Conservation (phyloP, 2,329 filamentous ascomycete genomes). For the Trichophyton benhamiae region DNA sequence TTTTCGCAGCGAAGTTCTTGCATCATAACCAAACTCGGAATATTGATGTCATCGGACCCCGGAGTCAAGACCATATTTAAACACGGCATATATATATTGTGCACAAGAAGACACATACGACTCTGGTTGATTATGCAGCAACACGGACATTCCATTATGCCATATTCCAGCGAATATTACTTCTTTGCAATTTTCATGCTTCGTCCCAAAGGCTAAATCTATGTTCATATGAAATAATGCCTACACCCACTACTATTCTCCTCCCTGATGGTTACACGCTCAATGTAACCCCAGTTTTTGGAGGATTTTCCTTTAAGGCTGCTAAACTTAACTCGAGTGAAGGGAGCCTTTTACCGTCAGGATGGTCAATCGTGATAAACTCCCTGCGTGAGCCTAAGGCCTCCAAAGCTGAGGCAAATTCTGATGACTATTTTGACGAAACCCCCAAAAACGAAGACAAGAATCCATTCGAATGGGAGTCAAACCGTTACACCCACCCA, state of each 20-base stretch:
- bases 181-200: background rate
- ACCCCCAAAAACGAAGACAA: background rate
- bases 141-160: background rate
- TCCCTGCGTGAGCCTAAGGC: background rate
- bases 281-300: conserved; percentile 73
- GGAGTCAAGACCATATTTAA: background rate
- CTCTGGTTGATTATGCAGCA: background rate
- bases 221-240: background rate
- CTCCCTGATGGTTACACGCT: conserved; percentile 81
- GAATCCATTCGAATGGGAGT: conserved; percentile 26
- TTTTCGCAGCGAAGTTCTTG: background rate
- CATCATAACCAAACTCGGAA: background rate
- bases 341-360: conserved; percentile 59
- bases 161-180: background rate
- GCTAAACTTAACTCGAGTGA: conserved; percentile 59
- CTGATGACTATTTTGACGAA: conserved; percentile 1
- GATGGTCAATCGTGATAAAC: conserved; percentile 81
- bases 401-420: background rate
- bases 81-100: background rate
- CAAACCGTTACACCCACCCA: conserved; percentile 57
- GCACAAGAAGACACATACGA: background rate
- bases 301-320: conserved; percentile 80
- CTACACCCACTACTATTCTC: conserved; percentile 30
- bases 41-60: background rate
- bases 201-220: background rate